Conservation (phyloP, 2,329 filamentous ascomycete genomes). For the Paraphoma chrysanthemicola region DNA sequence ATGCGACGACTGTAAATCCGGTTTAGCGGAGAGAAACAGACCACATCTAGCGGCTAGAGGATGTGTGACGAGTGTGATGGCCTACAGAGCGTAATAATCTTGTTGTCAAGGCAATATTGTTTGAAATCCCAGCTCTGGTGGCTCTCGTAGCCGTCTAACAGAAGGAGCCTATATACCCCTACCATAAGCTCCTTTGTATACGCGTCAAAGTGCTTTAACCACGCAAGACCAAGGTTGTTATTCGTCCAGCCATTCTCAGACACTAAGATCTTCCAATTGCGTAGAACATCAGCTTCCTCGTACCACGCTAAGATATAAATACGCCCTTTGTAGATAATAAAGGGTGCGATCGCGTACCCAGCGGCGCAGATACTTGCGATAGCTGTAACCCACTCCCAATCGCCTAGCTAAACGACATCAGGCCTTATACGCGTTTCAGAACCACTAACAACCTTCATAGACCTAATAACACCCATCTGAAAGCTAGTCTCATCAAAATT, state of each 20-base stretch:
- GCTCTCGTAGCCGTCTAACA: constrained; percentile 9
- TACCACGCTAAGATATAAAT: constrained; percentile 23
- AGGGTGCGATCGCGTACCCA: not conserved
- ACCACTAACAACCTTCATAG: too few relatives aligned
- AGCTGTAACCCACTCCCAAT: not conserved
- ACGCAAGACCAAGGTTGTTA: constrained; percentile 17
- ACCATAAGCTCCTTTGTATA: constrained; percentile 11
- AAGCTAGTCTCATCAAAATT: too few relatives aligned
- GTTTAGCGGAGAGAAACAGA: too few relatives aligned
- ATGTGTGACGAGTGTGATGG: too few relatives aligned
- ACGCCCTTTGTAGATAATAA: too few relatives aligned
- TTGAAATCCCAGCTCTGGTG: too few relatives aligned
- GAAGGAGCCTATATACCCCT: constrained; percentile 15
- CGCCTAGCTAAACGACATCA: not conserved
- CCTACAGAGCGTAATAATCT: too few relatives aligned
- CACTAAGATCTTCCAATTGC: constrained; percentile 16
- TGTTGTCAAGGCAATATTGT: too few relatives aligned
- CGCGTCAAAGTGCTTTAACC: constrained; percentile 21
- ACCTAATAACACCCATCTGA: too few relatives aligned
- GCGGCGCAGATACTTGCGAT: not conserved
- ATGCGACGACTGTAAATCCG: too few relatives aligned
- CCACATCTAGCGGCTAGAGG: too few relatives aligned
- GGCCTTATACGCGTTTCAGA: not conserved
- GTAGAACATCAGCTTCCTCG: constrained; percentile 13
- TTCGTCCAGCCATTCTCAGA: constrained; percentile 20